Percentiles rank a stretch among this genome's conserved stretches.
Conservation (phyloP, 164 flowering plant genomes). For the Annona cherimola region DNA sequence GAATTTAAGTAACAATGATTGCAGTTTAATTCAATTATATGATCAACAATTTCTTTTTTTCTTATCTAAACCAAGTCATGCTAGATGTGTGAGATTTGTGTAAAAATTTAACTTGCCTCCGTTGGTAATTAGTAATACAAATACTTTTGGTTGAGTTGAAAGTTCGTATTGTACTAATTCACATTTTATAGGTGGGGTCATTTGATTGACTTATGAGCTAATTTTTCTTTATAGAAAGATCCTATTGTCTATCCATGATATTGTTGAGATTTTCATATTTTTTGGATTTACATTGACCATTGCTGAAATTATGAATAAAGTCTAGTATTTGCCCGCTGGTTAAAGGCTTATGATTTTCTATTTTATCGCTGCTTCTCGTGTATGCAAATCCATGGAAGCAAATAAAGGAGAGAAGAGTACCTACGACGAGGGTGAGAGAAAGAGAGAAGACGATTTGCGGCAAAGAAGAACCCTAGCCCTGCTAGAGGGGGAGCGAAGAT, state of each 20-base stretch:
- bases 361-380: too few species aligned
- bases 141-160: not conserved
- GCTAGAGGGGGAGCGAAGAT: too few species aligned
- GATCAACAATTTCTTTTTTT: not conserved
- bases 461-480: too few species aligned
- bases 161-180: not conserved
- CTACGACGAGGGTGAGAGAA: too few species aligned
- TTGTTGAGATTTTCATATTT: not conserved
- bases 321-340: too few species aligned
- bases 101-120: slow-evolving; percentile 89
- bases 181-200: not conserved
- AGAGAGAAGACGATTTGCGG: too few species aligned
- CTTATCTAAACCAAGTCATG: slow-evolving; percentile 54
- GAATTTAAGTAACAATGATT: not conserved
- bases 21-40: not conserved
- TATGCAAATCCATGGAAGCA: too few species aligned
- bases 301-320: too few species aligned
- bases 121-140: slow-evolving; percentile 48
- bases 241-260: not conserved
- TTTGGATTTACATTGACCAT: too few species aligned
- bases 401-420: too few species aligned
- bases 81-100: slow-evolving; percentile 92
- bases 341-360: too few species aligned
- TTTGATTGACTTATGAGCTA: not conserved
- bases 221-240: not conserved